Evolutionary conservation across 495 filamentous ascomycete species (phyloP), one percentile per base, ranked within the genome.

Genomic region (Penicillium coffeae): DNA sequence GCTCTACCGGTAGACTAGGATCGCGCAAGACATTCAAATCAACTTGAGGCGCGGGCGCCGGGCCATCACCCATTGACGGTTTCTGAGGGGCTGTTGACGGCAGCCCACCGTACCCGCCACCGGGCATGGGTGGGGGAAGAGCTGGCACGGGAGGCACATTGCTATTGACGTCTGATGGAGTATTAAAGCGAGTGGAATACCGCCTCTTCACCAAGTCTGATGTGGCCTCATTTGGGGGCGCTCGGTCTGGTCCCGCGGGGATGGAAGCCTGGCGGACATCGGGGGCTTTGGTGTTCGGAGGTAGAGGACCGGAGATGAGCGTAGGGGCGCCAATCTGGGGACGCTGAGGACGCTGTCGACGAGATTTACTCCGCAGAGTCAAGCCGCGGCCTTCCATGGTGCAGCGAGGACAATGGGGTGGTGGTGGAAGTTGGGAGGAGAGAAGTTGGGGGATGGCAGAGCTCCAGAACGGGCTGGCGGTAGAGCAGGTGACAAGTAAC

Each of bases 191-290:
- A 21, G 90, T 90, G 14, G 93, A 97, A 66, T 96, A 97, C 46
- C 93, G 76, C 48, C 88, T 76, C 69, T 97, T 97, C 41, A 99
- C 94, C 40, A 97, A 74, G 66, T 99, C 94, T 16, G 89, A 85
- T 3, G 91, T 95, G 71, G 88, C 50, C 60, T 65, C 68, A 37
- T 61, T 69, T 45, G 58, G 58, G 30, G 61, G 63, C 41, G 58
- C 59, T 42, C 60, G 56, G 39, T 68, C 68, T 20, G 60, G 68
- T 10, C 58, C 61, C 15, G 45, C 44, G 50, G 69, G 57, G 60
- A 56, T 50, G 21, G 54, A 50, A 20, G 41, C 40, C 19, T 52
- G 56, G 35, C 55, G 42, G 25, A 60, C 49, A 41, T 63, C 60
- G 48, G 62, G 56, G 22, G 59, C 47, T 43, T 60, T 60, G 52